Evolutionary conservation across 306 rosid genomes (phyloP), one percentile per base, ranked within the genome.

Genomic region (Gleditsia sinensis): DNA sequence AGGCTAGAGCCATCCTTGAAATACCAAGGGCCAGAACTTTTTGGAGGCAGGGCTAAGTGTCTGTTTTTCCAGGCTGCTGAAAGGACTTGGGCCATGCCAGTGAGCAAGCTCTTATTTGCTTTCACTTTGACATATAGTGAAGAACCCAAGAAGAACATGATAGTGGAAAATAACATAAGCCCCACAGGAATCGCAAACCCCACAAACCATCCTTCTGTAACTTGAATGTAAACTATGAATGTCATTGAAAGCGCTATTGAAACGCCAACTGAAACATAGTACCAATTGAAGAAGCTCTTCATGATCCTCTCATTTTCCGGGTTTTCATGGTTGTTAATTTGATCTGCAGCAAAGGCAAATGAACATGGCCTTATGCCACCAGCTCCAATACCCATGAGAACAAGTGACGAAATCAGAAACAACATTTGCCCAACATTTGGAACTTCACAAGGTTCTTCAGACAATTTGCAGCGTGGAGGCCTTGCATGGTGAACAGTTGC

Each of bases 331-430:
- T 83, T 75, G 83, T 76, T 36, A 1, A 89, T 32, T 80, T 88
- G 92, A 56, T 94, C 90, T n/a, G 94, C 94, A 3, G 88, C 91
- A 51, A 91, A 91, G 36, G 96, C 94, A 32, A 89, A 40, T 27
- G 96, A 85, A 37, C 98, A 88, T 24, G 97, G 91, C 75, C 85
- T 86, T 58, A 94, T 83, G 30, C 97, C 98, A 10, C 92, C 94
- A 0, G 96, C 88, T 71, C 96, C 98, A 3, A 89, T 28, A 23
- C 96, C 72, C 92, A 88, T 91, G 28, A 94, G 82, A 65, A 36
- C 69, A 78, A 89, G 81, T 27, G 96, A 74, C 42, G 85, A 51
- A 16, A 74, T 72, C 9, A 89, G 83, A 67, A 91, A 81, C 71
- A 84, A 10, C 5, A 80, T 61, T 69, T 91, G 97, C 0, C 58